Conservation (phyloP, 2,329 filamentous ascomycete species). For the Pseudogymnoascus destructans region DNA sequence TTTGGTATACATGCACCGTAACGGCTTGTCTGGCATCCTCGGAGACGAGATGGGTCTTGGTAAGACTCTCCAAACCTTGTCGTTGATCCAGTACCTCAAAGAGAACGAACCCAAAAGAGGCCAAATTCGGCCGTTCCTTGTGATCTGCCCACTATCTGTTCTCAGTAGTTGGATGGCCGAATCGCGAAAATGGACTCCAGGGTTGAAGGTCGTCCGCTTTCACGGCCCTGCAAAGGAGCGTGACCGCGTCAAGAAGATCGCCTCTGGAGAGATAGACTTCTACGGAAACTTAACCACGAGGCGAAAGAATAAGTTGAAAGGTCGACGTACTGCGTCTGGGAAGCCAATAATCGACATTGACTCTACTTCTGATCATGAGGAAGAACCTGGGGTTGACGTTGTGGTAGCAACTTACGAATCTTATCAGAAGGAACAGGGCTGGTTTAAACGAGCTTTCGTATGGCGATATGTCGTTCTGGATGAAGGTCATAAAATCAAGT, state of each 20-base stretch:
- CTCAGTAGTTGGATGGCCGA: slow-evolving; percentile 36
- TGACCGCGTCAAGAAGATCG: slow-evolving; percentile 33
- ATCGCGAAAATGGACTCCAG: slow-evolving; percentile 34
- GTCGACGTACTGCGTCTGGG: slow-evolving; percentile 15
- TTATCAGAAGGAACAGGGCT: slow-evolving; percentile 32
- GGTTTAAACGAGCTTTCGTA: slow-evolving; percentile 37
- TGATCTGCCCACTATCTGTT: slow-evolving; percentile 39
- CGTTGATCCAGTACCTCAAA: slow-evolving; percentile 35
- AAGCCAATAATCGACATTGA: slow-evolving; percentile 18
- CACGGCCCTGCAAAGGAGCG: slow-evolving; percentile 34
- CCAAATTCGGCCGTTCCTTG: slow-evolving; percentile 31
- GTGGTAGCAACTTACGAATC: slow-evolving; percentile 39
- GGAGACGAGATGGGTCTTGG: slow-evolving; percentile 39
- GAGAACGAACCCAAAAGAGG: slow-evolving; percentile 29
- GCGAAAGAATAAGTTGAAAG: slow-evolving; percentile 20
- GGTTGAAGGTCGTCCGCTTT: slow-evolving; percentile 34
- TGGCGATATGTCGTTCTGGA: slow-evolving; percentile 41
- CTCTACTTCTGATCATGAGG: slow-evolving; percentile 22
- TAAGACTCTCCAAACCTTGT: slow-evolving; percentile 36
- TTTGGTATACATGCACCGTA: slow-evolving; percentile 33
- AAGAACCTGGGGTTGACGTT: slow-evolving; percentile 28
- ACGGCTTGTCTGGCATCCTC: slow-evolving; percentile 33
- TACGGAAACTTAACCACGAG: slow-evolving; percentile 29
- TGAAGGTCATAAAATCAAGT: slow-evolving; percentile 36
- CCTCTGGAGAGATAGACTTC: slow-evolving; percentile 32